phyloP scores from a whole-genome alignment of 2,329 filamentous ascomycete species.

The Pseudogymnoascus verrucosus region DNA sequence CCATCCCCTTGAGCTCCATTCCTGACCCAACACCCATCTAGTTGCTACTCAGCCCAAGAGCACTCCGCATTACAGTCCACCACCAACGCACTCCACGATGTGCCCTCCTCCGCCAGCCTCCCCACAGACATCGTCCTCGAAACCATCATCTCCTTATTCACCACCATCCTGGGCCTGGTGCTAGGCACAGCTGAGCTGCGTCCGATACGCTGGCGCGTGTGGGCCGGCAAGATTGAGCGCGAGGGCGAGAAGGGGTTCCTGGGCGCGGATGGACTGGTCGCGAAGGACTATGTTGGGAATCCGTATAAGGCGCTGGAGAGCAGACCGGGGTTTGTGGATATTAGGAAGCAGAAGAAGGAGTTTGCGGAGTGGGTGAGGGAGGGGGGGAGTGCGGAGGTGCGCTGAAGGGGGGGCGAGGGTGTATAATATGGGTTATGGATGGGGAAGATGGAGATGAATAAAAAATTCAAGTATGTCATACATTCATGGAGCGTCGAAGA shows the following conservation, averaged over 20 bases:
- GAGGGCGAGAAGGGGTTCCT: conserved; percentile 56
- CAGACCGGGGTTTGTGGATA: conserved; percentile 77
- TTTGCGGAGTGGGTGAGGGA: conserved; percentile 67
- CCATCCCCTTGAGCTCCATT: conserved; percentile 10
- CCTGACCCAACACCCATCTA: conserved; percentile 31
- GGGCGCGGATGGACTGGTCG: conserved; percentile 53
- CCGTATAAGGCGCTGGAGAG: conserved; percentile 75
- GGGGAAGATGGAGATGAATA: background rate
- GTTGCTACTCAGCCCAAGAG: conserved; percentile 94
- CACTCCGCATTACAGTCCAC: conserved; percentile 67
- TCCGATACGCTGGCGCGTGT: conserved; percentile 75
- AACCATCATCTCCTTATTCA: conserved; percentile 67
- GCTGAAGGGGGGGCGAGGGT: background rate
- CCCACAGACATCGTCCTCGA: conserved; percentile 85
- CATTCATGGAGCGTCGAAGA: background rate
- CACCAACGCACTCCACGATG: conserved; percentile 37
- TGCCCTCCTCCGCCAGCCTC: conserved; percentile 38
- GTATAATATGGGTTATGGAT: background rate
- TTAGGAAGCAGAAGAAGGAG: conserved; percentile 70
- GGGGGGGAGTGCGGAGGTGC: conserved; percentile 16
- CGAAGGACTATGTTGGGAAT: conserved; percentile 65
- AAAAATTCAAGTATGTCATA: conserved; percentile 9
- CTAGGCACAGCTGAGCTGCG: conserved; percentile 67
- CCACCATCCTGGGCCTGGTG: conserved; percentile 80
- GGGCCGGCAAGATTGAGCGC: conserved; percentile 77